Conservation (phyloP, 768 basidiomycete species). For the Pleurotus sapidus region DNA sequence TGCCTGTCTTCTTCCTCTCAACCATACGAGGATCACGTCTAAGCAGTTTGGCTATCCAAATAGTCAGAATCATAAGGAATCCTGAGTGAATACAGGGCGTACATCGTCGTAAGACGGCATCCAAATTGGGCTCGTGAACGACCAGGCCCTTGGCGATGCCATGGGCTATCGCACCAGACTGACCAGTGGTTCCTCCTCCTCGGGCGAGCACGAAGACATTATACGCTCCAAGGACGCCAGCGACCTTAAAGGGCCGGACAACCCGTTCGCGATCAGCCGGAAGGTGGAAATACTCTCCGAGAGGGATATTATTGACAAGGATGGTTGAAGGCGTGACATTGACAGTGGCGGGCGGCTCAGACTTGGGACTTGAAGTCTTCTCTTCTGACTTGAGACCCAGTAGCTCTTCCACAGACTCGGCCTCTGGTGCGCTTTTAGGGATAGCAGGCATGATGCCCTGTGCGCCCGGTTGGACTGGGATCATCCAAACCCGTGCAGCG, state of each 20-base stretch:
- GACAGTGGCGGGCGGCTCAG: slow-evolving; percentile 14
- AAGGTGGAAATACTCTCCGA: slow-evolving; percentile 75
- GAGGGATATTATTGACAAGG: slow-evolving; percentile 81
- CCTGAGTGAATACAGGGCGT: slow-evolving; percentile 17
- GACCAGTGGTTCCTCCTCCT: slow-evolving; percentile 90
- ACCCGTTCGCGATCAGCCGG: slow-evolving; percentile 78
- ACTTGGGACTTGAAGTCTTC: slow-evolving; percentile 5
- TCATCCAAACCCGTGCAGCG: slow-evolving; percentile 91
- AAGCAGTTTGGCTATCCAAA: slow-evolving; percentile 68
- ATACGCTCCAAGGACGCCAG: slow-evolving; percentile 82
- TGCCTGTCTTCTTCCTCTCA: slow-evolving; percentile 95
- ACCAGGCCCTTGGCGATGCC: slow-evolving; percentile 76
- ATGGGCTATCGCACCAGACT: slow-evolving; percentile 83
- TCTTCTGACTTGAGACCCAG: slow-evolving; percentile 18
- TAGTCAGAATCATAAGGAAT: not conserved
- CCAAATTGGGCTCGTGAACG: slow-evolving; percentile 66
- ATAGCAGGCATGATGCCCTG: slow-evolving; percentile 6
- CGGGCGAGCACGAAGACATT: slow-evolving; percentile 73
- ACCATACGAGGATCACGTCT: slow-evolving; percentile 97
- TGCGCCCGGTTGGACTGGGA: slow-evolving; percentile 44
- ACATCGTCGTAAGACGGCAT: slow-evolving; percentile 73
- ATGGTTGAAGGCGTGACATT: slow-evolving; percentile 58
- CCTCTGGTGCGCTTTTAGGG: slow-evolving; percentile 10
- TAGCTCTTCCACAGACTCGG: slow-evolving; percentile 25
- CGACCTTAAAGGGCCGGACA: slow-evolving; percentile 79